phyloP scores from a whole-genome alignment of 768 basidiomycete species.

The Suillus decipiens region DNA sequence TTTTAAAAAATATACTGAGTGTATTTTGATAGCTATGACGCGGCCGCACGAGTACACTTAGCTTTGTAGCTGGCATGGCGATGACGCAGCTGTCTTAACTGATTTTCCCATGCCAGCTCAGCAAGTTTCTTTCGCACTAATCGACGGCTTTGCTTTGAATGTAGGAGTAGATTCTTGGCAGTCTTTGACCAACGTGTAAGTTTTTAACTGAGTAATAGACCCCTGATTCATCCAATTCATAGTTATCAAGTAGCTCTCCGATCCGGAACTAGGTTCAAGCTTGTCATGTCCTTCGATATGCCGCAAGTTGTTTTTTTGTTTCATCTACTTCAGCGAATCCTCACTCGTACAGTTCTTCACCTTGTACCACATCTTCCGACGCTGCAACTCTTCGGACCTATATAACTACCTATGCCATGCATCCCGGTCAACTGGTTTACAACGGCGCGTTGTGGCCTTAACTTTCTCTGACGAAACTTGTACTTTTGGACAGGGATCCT shows the following conservation, averaged over 20 bases:
- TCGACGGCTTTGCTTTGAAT: too few relatives aligned
- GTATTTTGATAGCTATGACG: too few relatives aligned
- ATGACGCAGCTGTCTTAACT: too few relatives aligned
- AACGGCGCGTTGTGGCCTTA: conserved; percentile 57
- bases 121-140: too few relatives aligned
- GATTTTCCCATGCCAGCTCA: too few relatives aligned
- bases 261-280: conserved; percentile 59
- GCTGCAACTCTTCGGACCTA: conserved; percentile 54
- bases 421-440: conserved; percentile 60
- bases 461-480: conserved; percentile 75
- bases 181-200: neutral
- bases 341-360: conserved; percentile 44
- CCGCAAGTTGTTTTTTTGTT: conserved; percentile 42
- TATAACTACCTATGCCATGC: conserved; percentile 51
- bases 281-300: conserved; percentile 84
- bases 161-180: too few relatives aligned
- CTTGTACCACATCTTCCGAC: conserved; percentile 50
- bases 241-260: conserved; percentile 59
- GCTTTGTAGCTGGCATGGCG: too few relatives aligned
- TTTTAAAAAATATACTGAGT: too few relatives aligned
- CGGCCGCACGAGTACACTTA: too few relatives aligned
- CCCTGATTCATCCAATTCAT: conserved; percentile 21
- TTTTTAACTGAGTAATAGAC: neutral
- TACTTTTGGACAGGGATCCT: conserved; percentile 57
- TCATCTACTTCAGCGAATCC: conserved; percentile 1